Base-by-base conservation (phyloP, 2,329 filamentous ascomycete species). In the Penicillium sp. region DNA sequence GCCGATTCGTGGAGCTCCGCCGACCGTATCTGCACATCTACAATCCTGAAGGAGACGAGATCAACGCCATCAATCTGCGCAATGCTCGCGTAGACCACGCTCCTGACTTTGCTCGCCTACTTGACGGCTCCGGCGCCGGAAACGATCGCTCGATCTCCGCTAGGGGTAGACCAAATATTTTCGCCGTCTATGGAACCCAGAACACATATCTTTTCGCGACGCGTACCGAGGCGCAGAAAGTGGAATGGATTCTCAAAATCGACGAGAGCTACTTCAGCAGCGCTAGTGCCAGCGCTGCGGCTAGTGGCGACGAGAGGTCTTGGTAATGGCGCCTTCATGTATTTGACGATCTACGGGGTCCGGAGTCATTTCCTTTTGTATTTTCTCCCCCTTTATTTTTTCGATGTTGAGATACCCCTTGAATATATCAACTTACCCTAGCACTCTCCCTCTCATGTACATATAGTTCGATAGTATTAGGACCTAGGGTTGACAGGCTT, bases 171-270 rank as follows among this genome's bases (percentile, higher is more conserved):
- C 81, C 85, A 4, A 87, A 88, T 60, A 89, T 97, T 38, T 99
- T 96, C 79, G 94, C 94, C 12, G 84, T 99, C 46, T 99, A 97
- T 68, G 93, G 90, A 39, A 89, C 88, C 54, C 88, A 94, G 70
- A 96, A 96, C 72, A 96, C 92, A 29, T 99, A 92, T 83, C 79
- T 99, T 38, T 97, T 99, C 71, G 90, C 91, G 13, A 89, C 91
- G 23, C 82, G 91, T 53, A 93, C 85, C 64, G 93, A 96, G 76
- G 82, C 86, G 45, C 92, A 96, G 72, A 96, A 96, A 79, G 87
- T 92, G 63, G 94, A 97, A 70, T 99, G 94, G 94, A 96, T 99
- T 63, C 83, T 95, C 72, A 87, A 88, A 66, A 90, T 99, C 63
- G 94, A 99, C 73, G 88, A 96, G 77, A 89, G 87, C 61, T 86